A percentile compares a stretch with the other conserved stretches of the same genome.
phyloP scores from a whole-genome alignment of 148 eudicot species.

The Chenopodium formosanum region DNA sequence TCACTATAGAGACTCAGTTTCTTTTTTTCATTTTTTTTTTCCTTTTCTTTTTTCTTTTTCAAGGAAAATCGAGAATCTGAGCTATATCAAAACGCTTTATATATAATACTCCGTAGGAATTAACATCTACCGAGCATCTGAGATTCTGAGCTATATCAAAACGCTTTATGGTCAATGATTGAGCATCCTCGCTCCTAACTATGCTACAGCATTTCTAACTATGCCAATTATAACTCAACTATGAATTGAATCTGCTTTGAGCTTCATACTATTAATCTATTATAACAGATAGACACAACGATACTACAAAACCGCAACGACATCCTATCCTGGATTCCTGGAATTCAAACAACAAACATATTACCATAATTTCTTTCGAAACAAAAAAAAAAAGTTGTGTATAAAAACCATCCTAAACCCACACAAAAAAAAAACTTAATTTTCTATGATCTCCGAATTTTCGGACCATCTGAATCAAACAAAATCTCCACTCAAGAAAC shows the following conservation, averaged over 20 bases:
- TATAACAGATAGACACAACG: background rate
- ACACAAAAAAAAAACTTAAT: background rate
- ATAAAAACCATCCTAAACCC: background rate
- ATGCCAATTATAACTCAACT: background rate
- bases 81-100: too few species aligned
- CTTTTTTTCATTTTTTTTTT: too few species aligned
- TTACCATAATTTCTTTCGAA: background rate
- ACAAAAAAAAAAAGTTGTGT: background rate
- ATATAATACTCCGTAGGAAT: too few species aligned
- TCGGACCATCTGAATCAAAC: background rate
- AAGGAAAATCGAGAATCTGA: too few species aligned
- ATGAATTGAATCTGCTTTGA: background rate
- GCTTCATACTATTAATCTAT: background rate
- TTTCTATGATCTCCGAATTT: background rate
- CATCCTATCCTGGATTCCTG: background rate
- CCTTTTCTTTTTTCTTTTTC: background rate
- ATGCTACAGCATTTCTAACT: background rate
- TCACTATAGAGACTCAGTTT: background rate
- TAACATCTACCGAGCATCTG: background rate
- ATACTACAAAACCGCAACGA: background rate
- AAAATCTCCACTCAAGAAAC: background rate
- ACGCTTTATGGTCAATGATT: background rate
- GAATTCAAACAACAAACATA: background rate
- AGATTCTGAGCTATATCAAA: background rate
- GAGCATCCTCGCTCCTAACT: background rate